These are phyloP conservation scores for Carex sylvatica DNA, from an alignment of 202 grass and related monocot genomes.

Conservation along the genomic window DNA sequence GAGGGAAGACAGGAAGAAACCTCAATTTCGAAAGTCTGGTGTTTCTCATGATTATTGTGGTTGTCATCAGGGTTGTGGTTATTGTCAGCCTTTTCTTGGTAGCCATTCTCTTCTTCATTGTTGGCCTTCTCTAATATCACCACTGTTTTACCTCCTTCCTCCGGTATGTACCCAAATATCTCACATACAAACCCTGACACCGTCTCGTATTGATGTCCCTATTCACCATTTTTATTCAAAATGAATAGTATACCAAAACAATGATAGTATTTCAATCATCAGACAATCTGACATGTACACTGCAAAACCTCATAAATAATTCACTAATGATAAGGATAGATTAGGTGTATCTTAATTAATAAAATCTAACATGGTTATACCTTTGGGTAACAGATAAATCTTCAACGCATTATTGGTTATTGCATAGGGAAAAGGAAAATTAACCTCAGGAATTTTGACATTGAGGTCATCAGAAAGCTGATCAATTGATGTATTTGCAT, in stretches of 20 bases:
- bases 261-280: background rate
- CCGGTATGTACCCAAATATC: constrained; percentile 90
- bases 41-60: constrained; percentile 23
- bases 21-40: constrained; percentile 90
- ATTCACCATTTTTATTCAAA: constrained; percentile 16
- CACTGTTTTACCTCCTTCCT: constrained; percentile 73
- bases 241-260: background rate
- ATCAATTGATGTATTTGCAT: constrained; percentile 98
- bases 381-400: background rate
- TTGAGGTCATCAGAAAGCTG: constrained; percentile 89
- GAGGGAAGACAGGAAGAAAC: constrained; percentile 29
- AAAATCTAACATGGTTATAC: background rate
- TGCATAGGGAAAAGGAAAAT: constrained; percentile 26
- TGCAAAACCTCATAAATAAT: background rate
- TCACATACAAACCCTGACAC: constrained; percentile 96
- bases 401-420: constrained; percentile 7
- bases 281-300: background rate
- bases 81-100: constrained; percentile 56
- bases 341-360: background rate
- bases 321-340: background rate
- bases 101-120: constrained; percentile 53
- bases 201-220: constrained; percentile 91
- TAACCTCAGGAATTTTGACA: constrained; percentile 95
- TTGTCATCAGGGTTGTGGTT: constrained; percentile 35
- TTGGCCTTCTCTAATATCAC: constrained; percentile 75